Percentiles rank a stretch among this genome's conserved stretches.
Evolutionary conservation across 2,329 filamentous ascomycete species (phyloP).

Genomic region (Penicillium brasilianum): DNA sequence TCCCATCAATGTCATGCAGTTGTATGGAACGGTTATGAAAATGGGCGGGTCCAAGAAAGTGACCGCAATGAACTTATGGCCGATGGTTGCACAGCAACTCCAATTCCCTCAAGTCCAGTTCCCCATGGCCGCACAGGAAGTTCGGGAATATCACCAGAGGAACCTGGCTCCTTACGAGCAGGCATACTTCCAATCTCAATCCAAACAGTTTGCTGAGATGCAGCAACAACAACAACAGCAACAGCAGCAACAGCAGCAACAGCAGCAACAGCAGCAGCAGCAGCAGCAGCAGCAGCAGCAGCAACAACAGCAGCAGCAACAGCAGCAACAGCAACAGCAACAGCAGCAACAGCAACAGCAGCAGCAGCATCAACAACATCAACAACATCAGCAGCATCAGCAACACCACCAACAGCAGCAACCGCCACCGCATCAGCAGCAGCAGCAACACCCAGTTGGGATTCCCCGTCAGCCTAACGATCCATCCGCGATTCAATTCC

Average conservation of each 20-base stretch:
- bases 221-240: constrained; percentile 47
- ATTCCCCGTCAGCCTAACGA: constrained; percentile 46
- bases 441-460: constrained; percentile 20
- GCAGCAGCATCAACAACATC: constrained; percentile 13
- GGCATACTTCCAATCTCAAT: constrained; percentile 51
- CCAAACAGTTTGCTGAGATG: constrained; percentile 50
- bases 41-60: constrained; percentile 78
- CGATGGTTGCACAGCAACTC: constrained; percentile 68
- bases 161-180: constrained; percentile 78
- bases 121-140: constrained; percentile 69
- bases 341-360: constrained; percentile 41
- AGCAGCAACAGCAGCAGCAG: constrained; percentile 13
- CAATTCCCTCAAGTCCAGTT: constrained; percentile 65
- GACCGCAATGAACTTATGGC: constrained; percentile 73
- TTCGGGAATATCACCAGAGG: constrained; percentile 74
- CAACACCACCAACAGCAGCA: too few relatives aligned
- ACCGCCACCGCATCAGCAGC: constrained; percentile 19
- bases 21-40: constrained; percentile 80
- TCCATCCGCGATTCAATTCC: constrained; percentile 50
- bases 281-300: constrained; percentile 46
- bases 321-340: constrained; percentile 49
- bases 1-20: constrained; percentile 72
- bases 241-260: constrained; percentile 14
- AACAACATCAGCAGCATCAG: constrained; percentile 35
- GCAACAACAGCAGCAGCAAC: constrained; percentile 14